Conservation (phyloP, 1,139 yeast genomes). For the Candida tunisiensis region DNA sequence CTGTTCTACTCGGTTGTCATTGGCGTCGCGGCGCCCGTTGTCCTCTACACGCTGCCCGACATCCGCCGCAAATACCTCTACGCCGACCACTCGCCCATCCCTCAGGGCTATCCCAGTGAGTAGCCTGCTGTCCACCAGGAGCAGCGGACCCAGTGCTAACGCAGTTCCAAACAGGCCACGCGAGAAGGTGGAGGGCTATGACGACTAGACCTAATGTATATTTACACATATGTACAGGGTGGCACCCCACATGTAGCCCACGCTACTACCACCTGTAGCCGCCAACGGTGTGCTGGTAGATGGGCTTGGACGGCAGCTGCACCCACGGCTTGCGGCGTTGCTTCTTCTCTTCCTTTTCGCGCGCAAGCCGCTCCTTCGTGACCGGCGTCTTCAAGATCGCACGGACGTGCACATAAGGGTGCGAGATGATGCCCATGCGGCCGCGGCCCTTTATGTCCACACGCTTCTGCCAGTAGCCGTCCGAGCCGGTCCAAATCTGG, state of each 20-base stretch:
- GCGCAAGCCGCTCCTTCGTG: no score
- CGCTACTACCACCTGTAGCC: no score
- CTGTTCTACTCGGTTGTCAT: slow-evolving; percentile 52
- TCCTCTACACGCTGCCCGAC: slow-evolving; percentile 45
- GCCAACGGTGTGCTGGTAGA: no score
- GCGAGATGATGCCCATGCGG: slow-evolving; percentile 62
- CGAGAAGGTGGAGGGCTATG: slow-evolving; percentile 18
- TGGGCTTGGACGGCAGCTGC: no score
- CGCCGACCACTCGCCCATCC: slow-evolving; percentile 53
- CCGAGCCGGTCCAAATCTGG: slow-evolving; percentile 86
- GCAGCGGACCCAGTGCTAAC: slow-evolving; percentile 1
- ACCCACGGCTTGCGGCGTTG: no score
- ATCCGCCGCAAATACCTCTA: slow-evolving; percentile 46
- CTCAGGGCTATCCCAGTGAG: slow-evolving; percentile 42
- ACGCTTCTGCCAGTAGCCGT: slow-evolving; percentile 57
- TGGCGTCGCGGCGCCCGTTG: slow-evolving; percentile 53
- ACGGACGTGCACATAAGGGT: slow-evolving; percentile 66
- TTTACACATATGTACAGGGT: neutral
- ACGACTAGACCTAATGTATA: slow-evolving; percentile 9
- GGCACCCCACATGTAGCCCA: no score
- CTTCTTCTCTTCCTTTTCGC: no score
- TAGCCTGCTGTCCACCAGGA: neutral
- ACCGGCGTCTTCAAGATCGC: no score
- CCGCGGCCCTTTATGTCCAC: slow-evolving; percentile 88
- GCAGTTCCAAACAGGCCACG: slow-evolving; percentile 16